Evolutionary conservation across 495 filamentous ascomycete species (phyloP).

Genomic region (Parathielavia appendiculata): DNA sequence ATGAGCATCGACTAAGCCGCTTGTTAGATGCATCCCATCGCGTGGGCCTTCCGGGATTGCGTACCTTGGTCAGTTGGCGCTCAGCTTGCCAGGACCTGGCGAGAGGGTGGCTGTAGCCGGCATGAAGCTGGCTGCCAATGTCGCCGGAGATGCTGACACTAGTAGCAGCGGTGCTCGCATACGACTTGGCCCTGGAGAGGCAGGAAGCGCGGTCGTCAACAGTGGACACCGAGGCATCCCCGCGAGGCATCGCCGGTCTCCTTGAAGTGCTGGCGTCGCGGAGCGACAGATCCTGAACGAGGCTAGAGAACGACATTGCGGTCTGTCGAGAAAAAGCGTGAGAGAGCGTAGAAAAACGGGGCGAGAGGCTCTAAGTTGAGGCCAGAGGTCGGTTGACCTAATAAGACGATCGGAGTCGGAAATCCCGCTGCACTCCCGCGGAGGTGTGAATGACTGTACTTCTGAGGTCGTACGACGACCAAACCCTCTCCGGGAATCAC

Average conservation of each 20-base stretch:
- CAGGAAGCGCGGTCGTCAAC: conserved; percentile 55
- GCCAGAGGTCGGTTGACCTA: neutral
- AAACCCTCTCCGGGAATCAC: too few relatives aligned
- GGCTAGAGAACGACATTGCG: conserved; percentile 84
- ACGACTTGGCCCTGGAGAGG: conserved; percentile 69
- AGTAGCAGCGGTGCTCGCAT: conserved; percentile 84
- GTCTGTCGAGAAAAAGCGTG: neutral
- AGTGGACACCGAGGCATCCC: conserved; percentile 46
- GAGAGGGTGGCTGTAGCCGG: conserved; percentile 89
- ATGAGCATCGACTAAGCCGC: conserved; percentile 83
- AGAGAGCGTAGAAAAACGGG: neutral
- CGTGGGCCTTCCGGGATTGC: conserved; percentile 13
- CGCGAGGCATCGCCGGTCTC: conserved; percentile 23
- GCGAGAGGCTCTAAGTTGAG: neutral
- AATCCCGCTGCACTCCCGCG: neutral
- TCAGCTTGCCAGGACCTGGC: conserved; percentile 93
- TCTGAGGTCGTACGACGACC: neutral
- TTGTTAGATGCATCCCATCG: conserved; percentile 13
- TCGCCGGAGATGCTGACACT: conserved; percentile 90
- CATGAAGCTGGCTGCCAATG: conserved; percentile 90
- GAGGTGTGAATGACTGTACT: neutral
- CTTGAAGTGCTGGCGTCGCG: conserved; percentile 46
- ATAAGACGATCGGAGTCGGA: neutral
- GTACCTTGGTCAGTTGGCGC: conserved; percentile 90
- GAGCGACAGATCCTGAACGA: conserved; percentile 81